A percentile compares a stretch with the other conserved stretches of the same genome.
Conservation (phyloP, 345 rosid species). For the Lumnitzera littorea region DNA sequence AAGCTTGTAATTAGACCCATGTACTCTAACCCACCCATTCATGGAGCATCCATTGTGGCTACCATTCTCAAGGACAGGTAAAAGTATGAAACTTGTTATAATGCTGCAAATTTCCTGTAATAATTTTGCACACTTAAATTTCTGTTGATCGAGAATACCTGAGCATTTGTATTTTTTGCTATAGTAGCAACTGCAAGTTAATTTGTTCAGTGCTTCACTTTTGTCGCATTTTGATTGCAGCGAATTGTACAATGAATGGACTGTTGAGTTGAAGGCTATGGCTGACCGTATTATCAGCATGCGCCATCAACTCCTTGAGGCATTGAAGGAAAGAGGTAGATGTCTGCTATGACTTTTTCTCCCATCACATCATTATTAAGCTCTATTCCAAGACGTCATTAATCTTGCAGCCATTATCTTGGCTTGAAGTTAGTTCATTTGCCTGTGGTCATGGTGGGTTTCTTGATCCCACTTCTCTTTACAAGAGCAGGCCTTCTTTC, state of each 20-base stretch:
- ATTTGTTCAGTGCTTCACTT: too few relatives aligned
- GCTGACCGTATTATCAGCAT: constrained; percentile 73
- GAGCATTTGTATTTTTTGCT: too few relatives aligned
- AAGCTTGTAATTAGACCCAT: constrained; percentile 86
- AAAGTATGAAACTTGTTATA: not conserved
- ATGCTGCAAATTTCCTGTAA: not conserved
- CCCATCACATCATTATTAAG: too few relatives aligned
- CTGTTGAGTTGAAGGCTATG: constrained; percentile 73
- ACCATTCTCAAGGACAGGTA: constrained; percentile 63
- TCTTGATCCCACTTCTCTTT: too few relatives aligned
- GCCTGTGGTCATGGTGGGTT: too few relatives aligned
- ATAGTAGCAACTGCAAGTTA: too few relatives aligned
- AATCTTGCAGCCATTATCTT: not conserved
- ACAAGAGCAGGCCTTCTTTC: too few relatives aligned
- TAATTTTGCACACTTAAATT: not conserved
- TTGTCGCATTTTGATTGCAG: constrained; percentile 14
- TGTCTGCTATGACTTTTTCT: not conserved
- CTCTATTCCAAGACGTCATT: not conserved
- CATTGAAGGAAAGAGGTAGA: constrained; percentile 45
- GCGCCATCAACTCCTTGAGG: constrained; percentile 70
- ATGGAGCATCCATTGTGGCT: constrained; percentile 86
- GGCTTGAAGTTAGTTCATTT: not conserved
- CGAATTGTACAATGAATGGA: constrained; percentile 62
- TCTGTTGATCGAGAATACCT: too few relatives aligned
- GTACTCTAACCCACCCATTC: constrained; percentile 90